phyloP scores from a whole-genome alignment of 805 yeast species.

The Candida palmyrensis region DNA sequence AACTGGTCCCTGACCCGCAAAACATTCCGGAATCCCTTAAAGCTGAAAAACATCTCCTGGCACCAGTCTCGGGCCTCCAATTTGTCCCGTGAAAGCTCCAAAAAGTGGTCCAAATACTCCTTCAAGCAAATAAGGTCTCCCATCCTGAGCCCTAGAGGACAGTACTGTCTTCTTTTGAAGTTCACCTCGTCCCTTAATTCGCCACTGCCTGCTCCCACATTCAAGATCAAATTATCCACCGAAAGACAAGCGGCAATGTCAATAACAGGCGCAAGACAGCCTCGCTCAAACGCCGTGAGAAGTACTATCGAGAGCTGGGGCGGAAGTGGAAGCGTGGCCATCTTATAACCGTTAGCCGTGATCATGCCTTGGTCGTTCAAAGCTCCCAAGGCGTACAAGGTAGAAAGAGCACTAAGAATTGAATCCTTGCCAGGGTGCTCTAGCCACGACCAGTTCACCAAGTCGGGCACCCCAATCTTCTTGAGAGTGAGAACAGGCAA shows the following conservation, averaged over 20 bases:
- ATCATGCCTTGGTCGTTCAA: slow-evolving; percentile 70
- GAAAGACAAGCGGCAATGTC: slow-evolving; percentile 92
- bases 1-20: slow-evolving; percentile 71
- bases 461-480: slow-evolving; percentile 75
- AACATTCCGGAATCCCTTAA: slow-evolving; percentile 77
- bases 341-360: slow-evolving; percentile 73
- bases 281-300: slow-evolving; percentile 57
- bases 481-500: slow-evolving; percentile 82
- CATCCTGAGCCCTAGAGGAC: slow-evolving; percentile 63
- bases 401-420: slow-evolving; percentile 67
- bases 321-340: slow-evolving; percentile 88
- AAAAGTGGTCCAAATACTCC: slow-evolving; percentile 61
- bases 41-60: slow-evolving; percentile 66
- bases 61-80: slow-evolving; percentile 79
- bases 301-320: slow-evolving; percentile 89
- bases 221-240: slow-evolving; percentile 80
- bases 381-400: slow-evolving; percentile 76
- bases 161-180: slow-evolving; percentile 61
- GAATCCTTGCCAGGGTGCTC: slow-evolving; percentile 84
- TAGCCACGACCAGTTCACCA: slow-evolving; percentile 86
- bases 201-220: slow-evolving; percentile 54
- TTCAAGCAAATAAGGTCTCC: slow-evolving; percentile 85
- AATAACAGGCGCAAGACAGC: slow-evolving; percentile 60
- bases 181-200: slow-evolving; percentile 83
- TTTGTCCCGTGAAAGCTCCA: slow-evolving; percentile 25